Evolutionary conservation across 2,329 filamentous ascomycete genomes (phyloP), one percentile per base, ranked within the genome.

Genomic region (Emericellopsis atlantica): DNA sequence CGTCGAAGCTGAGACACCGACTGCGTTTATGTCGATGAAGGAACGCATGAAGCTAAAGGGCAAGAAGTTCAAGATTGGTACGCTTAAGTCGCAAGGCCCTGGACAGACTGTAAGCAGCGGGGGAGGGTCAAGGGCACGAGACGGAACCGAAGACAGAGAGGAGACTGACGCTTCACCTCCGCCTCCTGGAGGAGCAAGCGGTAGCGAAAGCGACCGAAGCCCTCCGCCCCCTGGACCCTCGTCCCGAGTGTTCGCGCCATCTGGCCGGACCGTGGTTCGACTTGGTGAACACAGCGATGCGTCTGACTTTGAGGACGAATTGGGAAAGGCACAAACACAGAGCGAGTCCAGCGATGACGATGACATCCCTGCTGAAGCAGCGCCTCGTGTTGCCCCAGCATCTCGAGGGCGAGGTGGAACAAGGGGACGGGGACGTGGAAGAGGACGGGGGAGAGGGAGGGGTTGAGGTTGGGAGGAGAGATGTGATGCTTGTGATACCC

Each of bases 31-130:
- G 59, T 76, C 74, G 6, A 68, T 78, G 67, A 65, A 66, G 32
- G 73, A 77, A 48, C 65, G 71, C n/a, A 69, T 75, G 63, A 70
- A 66, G 29, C 57, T 73, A 2, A 63, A 58, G 40, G 73, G 72
- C 10, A 75, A 66, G 52, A 68, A 64, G 40, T 65, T 77, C 46
- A 73, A 66, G 54, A 75, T 76, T 36, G 57, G 60, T 18, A 55
- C 56, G 42, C 58, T 59, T 12, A 64, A 54, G 43, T 40, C 47
- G 6, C 15, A 35, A 29, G 18, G 32, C 5, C 32, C 18, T 12
- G 32, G 32, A 21, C 9, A 15, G 32, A 21, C 18, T 35, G n/a
- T 5, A 16, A 15, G 26, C 26, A 3, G 9, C 6, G 26, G 4
- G 26, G 12, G 6, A 29, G 26, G 26, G 26, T 12, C 12, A 29